These are phyloP conservation scores for Passiflora organensis DNA, from an alignment of 345 rosid genomes.

Conservation along the genomic window DNA sequence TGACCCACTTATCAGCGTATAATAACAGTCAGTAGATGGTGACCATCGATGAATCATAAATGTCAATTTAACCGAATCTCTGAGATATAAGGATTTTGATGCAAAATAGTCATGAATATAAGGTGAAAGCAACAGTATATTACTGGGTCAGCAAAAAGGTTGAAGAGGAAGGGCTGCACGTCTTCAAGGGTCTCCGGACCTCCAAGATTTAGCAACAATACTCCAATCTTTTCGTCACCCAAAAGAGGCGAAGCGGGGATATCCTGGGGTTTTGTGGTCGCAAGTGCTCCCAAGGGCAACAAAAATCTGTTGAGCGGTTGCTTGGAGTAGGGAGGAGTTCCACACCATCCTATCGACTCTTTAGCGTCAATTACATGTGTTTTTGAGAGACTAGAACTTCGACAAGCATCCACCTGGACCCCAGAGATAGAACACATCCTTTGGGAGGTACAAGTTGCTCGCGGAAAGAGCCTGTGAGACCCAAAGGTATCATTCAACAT, in stretches of 20 bases:
- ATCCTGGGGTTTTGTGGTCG: slow-evolving; percentile 45
- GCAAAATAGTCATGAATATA: not conserved
- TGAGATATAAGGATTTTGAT: too few species aligned
- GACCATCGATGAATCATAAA: too few species aligned
- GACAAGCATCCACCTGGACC: slow-evolving; percentile 29
- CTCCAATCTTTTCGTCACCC: slow-evolving; percentile 68
- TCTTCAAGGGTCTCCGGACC: slow-evolving; percentile 98
- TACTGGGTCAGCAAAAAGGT: slow-evolving; percentile 98
- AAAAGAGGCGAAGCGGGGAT: slow-evolving; percentile 31
- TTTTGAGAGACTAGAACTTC: slow-evolving; percentile 19
- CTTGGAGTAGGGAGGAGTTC: slow-evolving; percentile 18
- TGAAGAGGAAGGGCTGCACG: slow-evolving; percentile 95
- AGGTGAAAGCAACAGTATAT: slow-evolving; percentile 4
- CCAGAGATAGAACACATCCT: slow-evolving; percentile 34
- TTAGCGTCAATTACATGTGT: slow-evolving; percentile 17
- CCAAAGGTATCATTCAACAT: slow-evolving; percentile 1
- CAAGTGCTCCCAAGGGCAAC: slow-evolving; percentile 49
- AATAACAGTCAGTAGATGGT: not conserved
- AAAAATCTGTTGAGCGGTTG: slow-evolving; percentile 24
- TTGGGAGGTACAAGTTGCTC: slow-evolving; percentile 30
- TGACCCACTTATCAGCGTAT: not conserved
- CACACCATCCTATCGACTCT: slow-evolving; percentile 29
- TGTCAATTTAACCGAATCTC: too few species aligned
- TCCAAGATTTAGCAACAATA: slow-evolving; percentile 86
- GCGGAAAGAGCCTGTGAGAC: slow-evolving; percentile 39